A percentile compares a stretch with the other conserved stretches of the same genome.
Conservation (phyloP, 352 stramenopile species). For the Globisporangium camurandrum region DNA sequence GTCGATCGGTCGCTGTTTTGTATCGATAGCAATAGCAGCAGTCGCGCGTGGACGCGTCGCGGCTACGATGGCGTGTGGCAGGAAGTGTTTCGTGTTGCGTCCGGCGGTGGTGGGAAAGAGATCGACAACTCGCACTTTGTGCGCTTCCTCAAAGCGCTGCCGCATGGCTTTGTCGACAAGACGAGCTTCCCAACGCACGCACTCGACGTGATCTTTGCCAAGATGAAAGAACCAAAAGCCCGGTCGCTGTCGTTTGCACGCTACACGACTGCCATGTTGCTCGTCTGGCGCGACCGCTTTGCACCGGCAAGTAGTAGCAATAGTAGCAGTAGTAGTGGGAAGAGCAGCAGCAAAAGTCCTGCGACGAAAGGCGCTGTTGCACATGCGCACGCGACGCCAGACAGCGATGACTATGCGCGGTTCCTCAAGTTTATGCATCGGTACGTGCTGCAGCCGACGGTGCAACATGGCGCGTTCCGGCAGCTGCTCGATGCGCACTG, state of each 20-base stretch:
- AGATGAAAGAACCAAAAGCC: conserved; percentile 70
- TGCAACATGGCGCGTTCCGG: conserved; percentile 52
- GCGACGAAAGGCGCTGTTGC: too few species aligned
- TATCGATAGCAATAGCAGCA: conserved; percentile 20
- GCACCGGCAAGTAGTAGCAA: not conserved
- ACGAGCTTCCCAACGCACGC: conserved; percentile 45
- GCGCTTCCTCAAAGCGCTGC: conserved; percentile 54
- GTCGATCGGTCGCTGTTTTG: conserved; percentile 37
- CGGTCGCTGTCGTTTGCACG: conserved; percentile 46
- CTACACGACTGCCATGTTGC: conserved; percentile 56
- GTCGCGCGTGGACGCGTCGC: conserved; percentile 28
- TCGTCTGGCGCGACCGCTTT: conserved; percentile 63
- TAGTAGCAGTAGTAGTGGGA: conserved; percentile 1
- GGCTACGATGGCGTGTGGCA: conserved; percentile 68
- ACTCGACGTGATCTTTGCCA: conserved; percentile 55
- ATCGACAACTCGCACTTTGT: conserved; percentile 66
- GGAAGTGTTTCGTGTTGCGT: conserved; percentile 43
- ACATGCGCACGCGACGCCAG: not conserved
- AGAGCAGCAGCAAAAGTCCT: too few species aligned
- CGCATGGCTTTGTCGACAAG: conserved; percentile 51
- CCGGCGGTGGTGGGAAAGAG: conserved; percentile 32
- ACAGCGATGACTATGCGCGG: conserved; percentile 17
- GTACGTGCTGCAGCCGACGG: conserved; percentile 48
- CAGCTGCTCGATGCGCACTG: conserved; percentile 31
- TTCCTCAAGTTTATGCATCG: conserved; percentile 62